These are phyloP conservation scores for Xylariaceae sp. DNA, from an alignment of 2,329 filamentous ascomycete species.

Conservation along the genomic window DNA sequence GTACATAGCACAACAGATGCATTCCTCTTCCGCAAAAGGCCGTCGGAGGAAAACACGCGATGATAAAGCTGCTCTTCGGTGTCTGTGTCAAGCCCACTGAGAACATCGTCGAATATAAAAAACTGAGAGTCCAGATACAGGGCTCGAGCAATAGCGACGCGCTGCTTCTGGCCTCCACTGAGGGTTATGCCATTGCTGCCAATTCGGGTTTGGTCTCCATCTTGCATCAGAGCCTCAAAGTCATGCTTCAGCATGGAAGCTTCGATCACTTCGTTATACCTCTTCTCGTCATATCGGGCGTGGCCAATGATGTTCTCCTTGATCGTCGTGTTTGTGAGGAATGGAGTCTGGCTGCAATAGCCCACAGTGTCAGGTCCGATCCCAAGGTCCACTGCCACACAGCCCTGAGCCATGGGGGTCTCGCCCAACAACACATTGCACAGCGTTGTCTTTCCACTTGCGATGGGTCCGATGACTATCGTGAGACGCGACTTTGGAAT, in stretches of 20 bases:
- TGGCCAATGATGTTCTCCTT: constrained; percentile 26
- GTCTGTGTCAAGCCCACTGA: constrained; percentile 31
- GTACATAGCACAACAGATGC: constrained; percentile 33
- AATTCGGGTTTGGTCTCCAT: constrained; percentile 34
- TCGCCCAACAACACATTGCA: constrained; percentile 37
- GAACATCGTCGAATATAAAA: constrained; percentile 31
- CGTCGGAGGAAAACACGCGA: constrained; percentile 24
- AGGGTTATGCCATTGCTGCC: constrained; percentile 42
- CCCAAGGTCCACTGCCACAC: constrained; percentile 21
- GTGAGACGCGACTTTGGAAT: constrained; percentile 29
- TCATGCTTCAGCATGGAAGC: constrained; percentile 23
- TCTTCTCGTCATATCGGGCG: constrained; percentile 16
- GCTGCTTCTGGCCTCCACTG: constrained; percentile 43
- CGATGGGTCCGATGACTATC: constrained; percentile 39
- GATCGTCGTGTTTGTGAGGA: constrained; percentile 30
- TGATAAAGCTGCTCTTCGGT: constrained; percentile 30
- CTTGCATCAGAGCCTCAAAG: constrained; percentile 28
- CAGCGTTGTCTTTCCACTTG: constrained; percentile 40
- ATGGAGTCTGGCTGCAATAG: constrained; percentile 35
- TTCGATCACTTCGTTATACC: constrained; percentile 25
- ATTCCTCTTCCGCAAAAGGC: constrained; percentile 19
- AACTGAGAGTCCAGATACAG: constrained; percentile 27
- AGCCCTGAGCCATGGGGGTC: constrained; percentile 18
- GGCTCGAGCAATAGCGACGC: constrained; percentile 31
- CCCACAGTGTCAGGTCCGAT: constrained; percentile 23